Base-by-base conservation (phyloP, 2,329 filamentous ascomycete species). In the Colletotrichum eleusines region DNA sequence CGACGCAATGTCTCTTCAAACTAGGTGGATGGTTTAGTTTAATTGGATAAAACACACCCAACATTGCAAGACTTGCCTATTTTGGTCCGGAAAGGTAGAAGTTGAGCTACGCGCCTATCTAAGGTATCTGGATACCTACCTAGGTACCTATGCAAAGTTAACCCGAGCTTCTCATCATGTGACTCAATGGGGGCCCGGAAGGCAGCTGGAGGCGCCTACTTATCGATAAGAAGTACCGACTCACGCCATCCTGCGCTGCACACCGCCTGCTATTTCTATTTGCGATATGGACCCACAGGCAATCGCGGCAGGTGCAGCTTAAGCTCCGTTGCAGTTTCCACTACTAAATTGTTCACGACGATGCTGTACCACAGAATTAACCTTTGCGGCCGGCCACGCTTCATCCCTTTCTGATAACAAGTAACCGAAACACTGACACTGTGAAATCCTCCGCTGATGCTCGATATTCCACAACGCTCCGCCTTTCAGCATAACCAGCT, bases 251-350 rank as follows among this genome's bases (percentile, higher is more conserved):
- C 16, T 6, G n/a, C 18, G 14, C 2, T 3, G 5, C 11, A 57
- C 44, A 71, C 68, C 68, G 68, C 68, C 38, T 71, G 33, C 68
- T 40, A 6, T 26, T 68, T 63, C 33, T 44, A 38, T 20, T 6
- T 14, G 20, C 0, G 14, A 12, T 6, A 14, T 16, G 55, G 44
- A 38, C 50, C 35, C 61, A 48, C 33, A 44, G 35, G 44, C 35
- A 70, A 42, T 40, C 40, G 31, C 23, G 53, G 53, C 44, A 60
- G 64, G 50, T 42, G 42, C 44, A 71, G 35, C 64, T 63, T 31
- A 50, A 71, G 69, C 69, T 71, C 68, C 42, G 68, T 71, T 71
- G 51, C 64, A 69, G 61, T 42, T 68, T 68, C 53, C 46, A 53
- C 48, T 48, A 58, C 28, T 18, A 23, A 61, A 50, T 16, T 2